phyloP scores from a whole-genome alignment of 768 basidiomycete genomes.

The Mycena capillaripes region DNA sequence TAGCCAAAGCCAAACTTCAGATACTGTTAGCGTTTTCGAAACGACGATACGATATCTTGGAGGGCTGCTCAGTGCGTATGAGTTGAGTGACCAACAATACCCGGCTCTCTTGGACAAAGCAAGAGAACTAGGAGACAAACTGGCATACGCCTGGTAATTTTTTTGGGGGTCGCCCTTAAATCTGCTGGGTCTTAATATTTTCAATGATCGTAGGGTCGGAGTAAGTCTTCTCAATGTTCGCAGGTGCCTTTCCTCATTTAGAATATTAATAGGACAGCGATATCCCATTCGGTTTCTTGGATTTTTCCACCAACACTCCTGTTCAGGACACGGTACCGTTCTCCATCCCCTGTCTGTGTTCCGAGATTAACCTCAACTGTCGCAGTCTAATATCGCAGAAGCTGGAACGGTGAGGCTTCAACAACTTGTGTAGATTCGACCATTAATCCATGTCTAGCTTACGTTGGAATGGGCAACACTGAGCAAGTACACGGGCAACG shows the following conservation, averaged over 20 bases:
- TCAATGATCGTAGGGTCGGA: no score
- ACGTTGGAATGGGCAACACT: constrained; percentile 60
- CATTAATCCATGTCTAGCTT: neutral
- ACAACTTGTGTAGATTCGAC: neutral
- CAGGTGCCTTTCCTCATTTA: neutral
- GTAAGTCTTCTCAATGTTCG: neutral
- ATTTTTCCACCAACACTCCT: constrained; percentile 59
- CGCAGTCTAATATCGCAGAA: constrained; percentile 27
- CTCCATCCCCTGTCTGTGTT: neutral
- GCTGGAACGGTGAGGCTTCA: constrained; percentile 1
- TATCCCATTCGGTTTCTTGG: constrained; percentile 58
- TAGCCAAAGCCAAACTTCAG: constrained; percentile 51
- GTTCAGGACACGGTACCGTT: neutral
- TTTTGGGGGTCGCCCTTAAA: neutral
- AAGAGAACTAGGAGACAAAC: constrained; percentile 70
- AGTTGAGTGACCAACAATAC: constrained; percentile 68
- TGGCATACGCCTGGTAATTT: constrained; percentile 67
- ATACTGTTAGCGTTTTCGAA: constrained; percentile 74
- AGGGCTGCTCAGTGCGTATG: constrained; percentile 76
- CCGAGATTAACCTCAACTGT: neutral
- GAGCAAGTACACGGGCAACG: constrained; percentile 62
- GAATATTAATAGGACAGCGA: constrained; percentile 56
- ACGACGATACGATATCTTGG: constrained; percentile 82
- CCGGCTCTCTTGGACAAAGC: constrained; percentile 71
- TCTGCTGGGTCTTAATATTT: neutral